These are phyloP conservation scores for Gentiana straminea DNA, from an alignment of 257 asterid genomes.

Conservation along the genomic window DNA sequence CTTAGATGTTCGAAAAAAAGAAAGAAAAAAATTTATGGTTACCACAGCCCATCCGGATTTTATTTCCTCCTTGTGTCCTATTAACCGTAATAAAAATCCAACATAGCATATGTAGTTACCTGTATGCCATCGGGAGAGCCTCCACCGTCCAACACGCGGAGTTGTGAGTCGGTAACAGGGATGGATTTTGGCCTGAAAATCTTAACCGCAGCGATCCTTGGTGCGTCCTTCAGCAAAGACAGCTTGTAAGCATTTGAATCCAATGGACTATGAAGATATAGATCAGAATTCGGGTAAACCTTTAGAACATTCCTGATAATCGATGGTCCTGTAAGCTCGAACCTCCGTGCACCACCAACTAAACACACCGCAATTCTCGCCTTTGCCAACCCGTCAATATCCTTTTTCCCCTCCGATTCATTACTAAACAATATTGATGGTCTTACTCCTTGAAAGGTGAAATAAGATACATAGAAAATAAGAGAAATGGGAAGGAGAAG, in stretches of 20 bases:
- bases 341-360: conserved; percentile 97
- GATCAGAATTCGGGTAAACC: conserved; percentile 59
- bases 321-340: conserved; percentile 94
- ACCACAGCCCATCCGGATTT: no score
- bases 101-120: conserved; percentile 23
- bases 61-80: no score
- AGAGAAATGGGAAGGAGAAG: conserved; percentile 45
- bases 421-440: not conserved
- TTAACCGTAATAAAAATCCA: no score
- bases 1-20: no score
- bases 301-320: conserved; percentile 52
- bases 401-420: not conserved
- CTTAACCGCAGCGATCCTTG: conserved; percentile 58
- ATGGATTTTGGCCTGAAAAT: conserved; percentile 48
- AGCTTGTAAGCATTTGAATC: conserved; percentile 67
- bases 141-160: conserved; percentile 58
- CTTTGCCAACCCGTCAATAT: conserved; percentile 6
- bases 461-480: conserved; percentile 33
- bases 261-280: conserved; percentile 66
- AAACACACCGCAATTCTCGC: conserved; percentile 83
- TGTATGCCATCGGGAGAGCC: conserved; percentile 92
- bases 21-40: no score
- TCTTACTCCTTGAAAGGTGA: conserved; percentile 9
- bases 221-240: conserved; percentile 52
- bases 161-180: conserved; percentile 45